Evolutionary conservation across 176 grass and related monocot genomes (phyloP), one percentile per base, ranked within the genome.

Genomic region (Triticum aestivum): DNA sequence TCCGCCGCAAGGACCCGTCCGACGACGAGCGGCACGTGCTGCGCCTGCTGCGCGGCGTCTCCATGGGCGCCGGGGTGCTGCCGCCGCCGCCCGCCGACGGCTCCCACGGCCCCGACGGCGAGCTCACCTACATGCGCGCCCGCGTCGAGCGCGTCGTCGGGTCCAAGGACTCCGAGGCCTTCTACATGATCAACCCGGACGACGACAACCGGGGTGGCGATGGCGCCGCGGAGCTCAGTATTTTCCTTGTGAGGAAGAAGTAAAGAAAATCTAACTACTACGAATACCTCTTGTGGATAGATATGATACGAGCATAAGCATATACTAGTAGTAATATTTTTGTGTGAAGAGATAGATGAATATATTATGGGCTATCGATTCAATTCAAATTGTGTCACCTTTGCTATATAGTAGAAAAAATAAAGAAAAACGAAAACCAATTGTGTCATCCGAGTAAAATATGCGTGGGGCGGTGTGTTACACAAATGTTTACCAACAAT

Each of bases 111-210:
- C 64, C 83, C 10, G 95, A 95, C 20, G 93, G 95, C 12, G 95
- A 98, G 81, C 78, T 98, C 49, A 98, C 95, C 6, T 98, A 98
- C 89, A 92, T 98, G 91, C 86, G 95, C 26, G 95, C 91, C 15
- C 89, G 95, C 62, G 94, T 98, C 41, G 95, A 98, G 44, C 86
- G 93, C 83, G 95, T 98, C 27, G 89, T 95, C 39, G 95, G 95
- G 2, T 98, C 95, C 0, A 95, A 93, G 77, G 95, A 98, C 56
- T 98, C 95, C 0, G 93, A 98, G 89, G 91, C 95, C 3, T 89
- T 95, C 84, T 93, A 98, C 68, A 98, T 98, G 93, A 95, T 98
- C 85, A 93, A 95, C 77, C 95, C 95, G 2, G 91, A 95, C 81
- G 84, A 80, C 44, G 85, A 73, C 52, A 17, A 61, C 9, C 39